Evolutionary conservation across 192 early-diverging fungal genomes (phyloP), one percentile per base, ranked within the genome.

Genomic region (Coemansia sp.): DNA sequence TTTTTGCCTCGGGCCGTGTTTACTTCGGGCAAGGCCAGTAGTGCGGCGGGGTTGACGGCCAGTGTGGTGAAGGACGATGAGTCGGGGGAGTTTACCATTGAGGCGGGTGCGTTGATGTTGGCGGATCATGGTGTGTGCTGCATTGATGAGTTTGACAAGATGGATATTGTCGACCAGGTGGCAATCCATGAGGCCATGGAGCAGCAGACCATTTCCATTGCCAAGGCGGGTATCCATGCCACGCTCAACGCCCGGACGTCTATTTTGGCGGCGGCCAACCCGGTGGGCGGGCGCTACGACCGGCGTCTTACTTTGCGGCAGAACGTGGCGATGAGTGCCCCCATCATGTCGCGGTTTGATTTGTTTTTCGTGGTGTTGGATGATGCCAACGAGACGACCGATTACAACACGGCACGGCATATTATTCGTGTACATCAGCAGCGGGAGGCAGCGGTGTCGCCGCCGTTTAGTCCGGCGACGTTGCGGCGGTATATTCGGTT

Each of bases 121-220:
- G 95, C 95, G 4, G 95, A 98, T 64, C 92, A 95, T 64, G 93
- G 95, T 34, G 93, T 98, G 48, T 96, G 94, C 55, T 90, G 88
- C 55, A 98, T 98, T 49, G 95, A 98, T 67, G 94, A 98, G 63
- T 98, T 98, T 69, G 93, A 98, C 66, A 98, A 98, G 76, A 98
- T 98, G 95, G 91, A 96, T 35, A 54, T 92, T 7, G 76, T 75
- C 33, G 95, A 98, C 75, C 94, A 96, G 65, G 92, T 96, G n/a
- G 92, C 95, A 21, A 98, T 98, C 77, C 95, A 98, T 81, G 95
- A 98, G 74, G 95, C 94, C 8, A 98, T 98, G 95, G 94, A 96
- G 69, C 95, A 98, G 77, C 95, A 98, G 67, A 98, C 94, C 7
- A 98, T 96, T 44, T 84, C 84, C 10, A 94, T 96, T 53, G 88